Base-by-base conservation (phyloP, 495 filamentous ascomycete genomes). In the Penicillium simplicissimum region DNA sequence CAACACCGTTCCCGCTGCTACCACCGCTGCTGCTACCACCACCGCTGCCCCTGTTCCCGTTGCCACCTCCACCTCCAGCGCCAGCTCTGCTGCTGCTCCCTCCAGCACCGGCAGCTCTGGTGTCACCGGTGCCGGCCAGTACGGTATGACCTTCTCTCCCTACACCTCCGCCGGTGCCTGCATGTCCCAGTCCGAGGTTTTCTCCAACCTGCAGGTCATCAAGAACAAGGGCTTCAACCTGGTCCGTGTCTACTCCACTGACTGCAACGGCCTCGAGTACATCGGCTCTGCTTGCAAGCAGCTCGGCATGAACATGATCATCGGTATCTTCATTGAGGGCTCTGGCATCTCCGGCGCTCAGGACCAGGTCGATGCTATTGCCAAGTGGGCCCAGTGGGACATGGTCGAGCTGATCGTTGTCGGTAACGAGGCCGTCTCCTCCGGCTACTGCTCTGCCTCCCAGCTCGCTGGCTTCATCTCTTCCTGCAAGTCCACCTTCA, bases 141-240 rank as follows among this genome's bases (percentile, higher is more conserved):
- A 90, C 88, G 90, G 88, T 80, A 92, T 97, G 71, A 91, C 95
- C 65, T 98, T 96, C 85, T 92, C 91, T 42, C 91, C 93, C 19
- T 98, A 93, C 81, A 79, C 79, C 68, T 55, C 62, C 61, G 61
- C 61, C 55, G 80, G 87, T 67, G 65, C 70, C 15, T 97, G 94
- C 89, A 93, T 91, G 87, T 62, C 67, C 69, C 74, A 81, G 58
- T 42, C 57, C 40, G 75, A 86, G 55, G 85, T 98, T 69, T 56
- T 75, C 58, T 55, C 63, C 45, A 91, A 97, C 68, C 83, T 97
- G 65, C 75, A 81, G 52, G 62, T 73, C 57, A 96, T 97, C 68
- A 82, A 86, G 61, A 36, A 65, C 42, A 87, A 88, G 72, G 93
- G 92, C 62, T 95, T 97, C 86, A 80, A 78, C 64, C 82, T 87